These are phyloP conservation scores for Bretziella fagacearum DNA, from an alignment of 2,329 filamentous ascomycete species.

Conservation along the genomic window DNA sequence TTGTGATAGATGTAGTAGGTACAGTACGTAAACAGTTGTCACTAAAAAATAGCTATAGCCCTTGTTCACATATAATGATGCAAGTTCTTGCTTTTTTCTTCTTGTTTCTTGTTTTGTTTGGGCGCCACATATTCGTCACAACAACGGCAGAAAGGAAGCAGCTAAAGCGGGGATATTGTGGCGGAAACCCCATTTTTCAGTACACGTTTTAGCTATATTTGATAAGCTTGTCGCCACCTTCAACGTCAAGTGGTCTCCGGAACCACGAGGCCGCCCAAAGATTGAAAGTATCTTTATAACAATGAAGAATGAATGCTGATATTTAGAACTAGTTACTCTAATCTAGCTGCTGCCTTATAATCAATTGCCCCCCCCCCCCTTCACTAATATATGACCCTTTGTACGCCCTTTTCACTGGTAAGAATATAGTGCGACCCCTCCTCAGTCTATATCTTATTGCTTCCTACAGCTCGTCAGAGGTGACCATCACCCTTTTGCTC, in stretches of 20 bases:
- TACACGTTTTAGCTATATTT: not conserved
- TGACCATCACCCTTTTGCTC: not conserved
- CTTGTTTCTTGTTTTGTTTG: not conserved
- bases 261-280: not conserved
- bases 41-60: not conserved
- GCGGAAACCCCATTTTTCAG: not conserved
- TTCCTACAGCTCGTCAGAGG: slow-evolving; percentile 2
- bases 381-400: not conserved
- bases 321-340: not conserved
- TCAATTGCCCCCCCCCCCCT: too few relatives aligned
- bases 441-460: not conserved
- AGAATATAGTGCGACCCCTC: not conserved
- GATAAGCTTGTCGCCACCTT: not conserved
- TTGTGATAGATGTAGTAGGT: too few relatives aligned
- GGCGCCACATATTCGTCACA: slow-evolving; percentile 12
- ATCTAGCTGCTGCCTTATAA: not conserved
- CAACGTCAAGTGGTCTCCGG: too few relatives aligned
- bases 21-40: too few relatives aligned
- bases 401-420: not conserved
- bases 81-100: not conserved
- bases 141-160: not conserved
- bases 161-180: slow-evolving; percentile 6
- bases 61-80: not conserved
- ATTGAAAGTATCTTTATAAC: not conserved
- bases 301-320: not conserved